Base-by-base conservation (phyloP, 2,329 filamentous ascomycete genomes). In the Gnomoniopsis sp. region DNA sequence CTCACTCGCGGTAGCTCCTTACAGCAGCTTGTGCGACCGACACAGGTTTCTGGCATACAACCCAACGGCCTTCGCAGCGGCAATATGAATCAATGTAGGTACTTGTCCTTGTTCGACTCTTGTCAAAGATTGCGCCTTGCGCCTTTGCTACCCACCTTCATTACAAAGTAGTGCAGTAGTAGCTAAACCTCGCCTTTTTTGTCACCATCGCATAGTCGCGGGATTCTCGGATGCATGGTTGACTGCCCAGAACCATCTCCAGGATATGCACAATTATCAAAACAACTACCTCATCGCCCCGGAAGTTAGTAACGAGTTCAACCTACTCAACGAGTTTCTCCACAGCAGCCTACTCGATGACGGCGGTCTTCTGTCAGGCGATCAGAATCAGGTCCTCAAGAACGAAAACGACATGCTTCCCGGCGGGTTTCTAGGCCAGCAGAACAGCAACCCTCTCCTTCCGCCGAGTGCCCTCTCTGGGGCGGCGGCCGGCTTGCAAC, bases 271-370 rank as follows among this genome's bases (percentile, higher is more conserved):
- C 76, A 91, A 87, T 71, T 91, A 93, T 70, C 91, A 97, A 75
- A 89, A 91, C 60, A 95, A 90, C 70, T 98, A 95, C 78, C 93
- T 96, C 88, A 96, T 97, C 76, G 77, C 80, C 52, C 90, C 92
- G 63, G 95, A 99, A 75, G 90, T 97, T 67, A 93, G 90, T 62
- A 95, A 95, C 76, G 95, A 99, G 78, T 97, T 96, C 74, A 96
- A 97, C 71, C 79, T 98, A 53, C 85, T 99, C 70, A 96, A 96
- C 78, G 93, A 99, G 74, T 98, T 98, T 71, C 83, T 99, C 62
- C 95, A 93, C 73, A 96, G 88, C 65, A 96, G 91, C 70, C 78
- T 97, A 57, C 83, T 97, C 64, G 93, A 98, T 75, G 93, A 96
- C 72, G 85, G 85, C 62, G 86, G 86, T 54, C 81, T 88, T 59